Evolutionary conservation across 2,329 filamentous ascomycete genomes (phyloP), one percentile per base, ranked within the genome.

Genomic region (Ilyonectria destructans): DNA sequence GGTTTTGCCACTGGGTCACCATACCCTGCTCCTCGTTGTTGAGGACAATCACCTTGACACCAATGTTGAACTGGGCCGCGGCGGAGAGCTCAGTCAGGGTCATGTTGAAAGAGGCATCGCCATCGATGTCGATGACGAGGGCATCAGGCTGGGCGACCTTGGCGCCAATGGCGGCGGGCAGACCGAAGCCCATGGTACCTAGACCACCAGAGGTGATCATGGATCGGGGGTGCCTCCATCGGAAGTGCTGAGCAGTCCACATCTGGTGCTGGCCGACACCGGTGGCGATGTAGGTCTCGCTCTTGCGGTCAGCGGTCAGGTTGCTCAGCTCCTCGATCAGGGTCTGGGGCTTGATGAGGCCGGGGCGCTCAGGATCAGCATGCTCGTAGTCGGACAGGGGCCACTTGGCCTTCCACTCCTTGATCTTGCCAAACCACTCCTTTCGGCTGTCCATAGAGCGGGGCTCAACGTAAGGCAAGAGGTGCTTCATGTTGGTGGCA

Each of bases 91-190:
- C 96, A 1, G 96, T 98, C 67, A 98, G 87, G 6, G 96, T 98
- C 96, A 99, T 98, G 87, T 94, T 94, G 86, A 99, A 98, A 4
- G 95, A 98, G n/a, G 96, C 96, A 80, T 98, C 96, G 70, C 96
- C 96, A 80, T 99, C 96, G 77, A 98, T 97, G 81, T 98, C 96
- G 67, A 98, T 90, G 68, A 98, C 96, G 58, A 97, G 89, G 69
- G 93, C 91, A 58, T 97, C 93, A 1, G 88, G 88, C 68, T 83
- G 82, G n/a, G 86, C 86, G 10, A 97, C 96, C 87, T 98, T 98
- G 77, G 95, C 95, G 70, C 96, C 96, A 72, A 98, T 98, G 70
- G 96, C 95, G 26, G 95, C 93, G 26, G 96, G 96, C 49, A 99
- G 90, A 79, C 96, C 96, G 83, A 89, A 98, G 66, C 96, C 96